phyloP scores from a whole-genome alignment of 2,329 filamentous ascomycete species.

The Tolypocladium ovalisporum region DNA sequence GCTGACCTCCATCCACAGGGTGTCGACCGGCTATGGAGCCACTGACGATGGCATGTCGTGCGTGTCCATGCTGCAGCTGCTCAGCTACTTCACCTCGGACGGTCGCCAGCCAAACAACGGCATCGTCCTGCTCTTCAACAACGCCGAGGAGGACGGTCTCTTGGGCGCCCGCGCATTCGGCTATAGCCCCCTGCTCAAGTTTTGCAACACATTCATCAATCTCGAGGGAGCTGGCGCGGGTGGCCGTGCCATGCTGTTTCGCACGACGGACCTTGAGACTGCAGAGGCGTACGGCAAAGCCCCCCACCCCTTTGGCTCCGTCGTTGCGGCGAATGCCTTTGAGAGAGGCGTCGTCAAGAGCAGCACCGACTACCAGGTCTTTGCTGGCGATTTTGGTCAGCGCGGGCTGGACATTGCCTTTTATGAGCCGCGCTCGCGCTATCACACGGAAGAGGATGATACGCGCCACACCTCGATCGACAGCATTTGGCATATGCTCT shows the following conservation, averaged over 20 bases:
- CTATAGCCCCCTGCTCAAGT: conserved; percentile 67
- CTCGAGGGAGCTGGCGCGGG: conserved; percentile 91
- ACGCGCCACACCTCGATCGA: conserved; percentile 60
- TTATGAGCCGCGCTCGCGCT: conserved; percentile 72
- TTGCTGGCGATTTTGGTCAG: conserved; percentile 65
- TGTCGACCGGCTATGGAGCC: conserved; percentile 83
- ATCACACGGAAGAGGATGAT: conserved; percentile 88
- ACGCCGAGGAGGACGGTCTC: conserved; percentile 87
- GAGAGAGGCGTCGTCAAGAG: conserved; percentile 67
- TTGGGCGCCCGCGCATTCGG: conserved; percentile 80
- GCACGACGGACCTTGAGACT: conserved; percentile 77
- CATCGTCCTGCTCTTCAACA: conserved; percentile 80
- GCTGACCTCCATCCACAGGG: conserved; percentile 36
- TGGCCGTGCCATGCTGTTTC: conserved; percentile 76
- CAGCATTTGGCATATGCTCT: conserved; percentile 91
- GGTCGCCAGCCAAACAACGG: conserved; percentile 67
- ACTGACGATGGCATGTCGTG: conserved; percentile 92
- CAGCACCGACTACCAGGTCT: conserved; percentile 82
- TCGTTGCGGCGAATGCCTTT: conserved; percentile 77
- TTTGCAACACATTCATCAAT: conserved; percentile 84
- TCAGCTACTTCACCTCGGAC: conserved; percentile 71
- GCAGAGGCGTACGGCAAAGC: conserved; percentile 65
- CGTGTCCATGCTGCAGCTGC: conserved; percentile 72
- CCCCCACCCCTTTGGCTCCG: conserved; percentile 70
- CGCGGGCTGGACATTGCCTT: conserved; percentile 90